Evolutionary conservation across 2,329 filamentous ascomycete species (phyloP), one percentile per base, ranked within the genome.

Genomic region (Sclerotinia subarctica): DNA sequence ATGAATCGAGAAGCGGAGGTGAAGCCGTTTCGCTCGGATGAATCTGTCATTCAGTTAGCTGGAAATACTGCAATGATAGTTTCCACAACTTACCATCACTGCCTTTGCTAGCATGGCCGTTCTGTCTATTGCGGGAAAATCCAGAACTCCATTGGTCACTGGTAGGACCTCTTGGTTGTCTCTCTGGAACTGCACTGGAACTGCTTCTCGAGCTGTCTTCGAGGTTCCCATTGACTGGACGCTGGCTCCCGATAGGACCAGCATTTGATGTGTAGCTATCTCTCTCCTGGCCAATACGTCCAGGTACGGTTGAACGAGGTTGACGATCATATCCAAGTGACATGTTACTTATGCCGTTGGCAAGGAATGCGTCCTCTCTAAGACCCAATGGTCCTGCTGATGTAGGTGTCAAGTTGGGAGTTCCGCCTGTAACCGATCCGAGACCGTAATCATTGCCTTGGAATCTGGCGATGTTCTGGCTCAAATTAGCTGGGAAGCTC

Each of bases 401-500:
- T 3, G 94, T 94, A 6, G 94, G 86, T 3, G 89, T 90, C 69
- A 90, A 81, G 63, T 85, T 89, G 11, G 89, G 88, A 29, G 89
- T 90, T 76, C 85, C 88, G 53, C 87, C 87, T 42, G 86, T 83
- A 47, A 81, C 84, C 73, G 82, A 87, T 56, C 83, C 82, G 17
- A 81, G 51, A 71, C 82, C 82, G 72, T 89, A 85, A 66, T 75
- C 73, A 63, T 85, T 85, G 70, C 85, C 85, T 71, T 76, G 73
- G 71, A 89, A 85, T 66, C 87, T 84, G 57, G 86, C 81, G 66
- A 88, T 85, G 73, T 88, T 89, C 71, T 85, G 84, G 75, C 83
- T 83, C 62, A 92, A 82, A 69, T 85, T 86, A 71, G 87, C 87
- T 67, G 92, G 89, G 77, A 96, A 97, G 82, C 93, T 96, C 7